Evolutionary conservation across 352 stramenopile genomes (phyloP), one percentile per base, ranked within the genome.

Genomic region (Blastocystis sp.): DNA sequence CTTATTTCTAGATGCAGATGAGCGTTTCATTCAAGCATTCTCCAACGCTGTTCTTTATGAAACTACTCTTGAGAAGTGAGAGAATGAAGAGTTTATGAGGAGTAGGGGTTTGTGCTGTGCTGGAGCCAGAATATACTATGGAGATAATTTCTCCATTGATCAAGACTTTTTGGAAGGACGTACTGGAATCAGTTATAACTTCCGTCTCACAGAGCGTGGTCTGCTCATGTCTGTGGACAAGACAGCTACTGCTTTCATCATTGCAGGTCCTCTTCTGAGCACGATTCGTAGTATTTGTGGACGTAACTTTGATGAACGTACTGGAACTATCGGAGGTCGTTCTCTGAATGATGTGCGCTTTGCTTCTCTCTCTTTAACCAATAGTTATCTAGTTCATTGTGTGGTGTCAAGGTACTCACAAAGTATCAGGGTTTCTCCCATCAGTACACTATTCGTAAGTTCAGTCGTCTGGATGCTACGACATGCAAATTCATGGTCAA

Each of bases 191-290:
- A 64, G 48, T 35, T 84, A 84, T 37, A 54, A 58, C 51, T 37
- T 84, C 73, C 73, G 73, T 27, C 6, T 66, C 24, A 84, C 73
- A 51, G 51, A 84, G 51, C 51, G 42, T n/a, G 73, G 73, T n/a
- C 30, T 84, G 73, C 30, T 84, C 33, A 30, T 84, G 73, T 53
- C 51, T 19, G 51, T 84, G 22, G 73, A 84, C 56, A 53, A 84
- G 53, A 53, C 42, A 33, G 73, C 73, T 24, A 66, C 48, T 6
- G 19, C n/a, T 17, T 84, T 84, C 73, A 17, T 84, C n/a, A 30
- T 68, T 1, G 1, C 44, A 9, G 73, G 73, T 0, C 73, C 73
- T 0, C 24, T 84, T 3, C 13, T 84, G n/a, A 66, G 30, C 51
- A 68, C 53, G 1, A 22, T 84, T 44, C 9, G 33, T 1, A 15